A percentile compares a stretch with the other conserved stretches of the same genome.
These are phyloP conservation scores for Friedmanniomyces endolithicus DNA, from an alignment of 495 filamentous ascomycete genomes.

Conservation along the genomic window DNA sequence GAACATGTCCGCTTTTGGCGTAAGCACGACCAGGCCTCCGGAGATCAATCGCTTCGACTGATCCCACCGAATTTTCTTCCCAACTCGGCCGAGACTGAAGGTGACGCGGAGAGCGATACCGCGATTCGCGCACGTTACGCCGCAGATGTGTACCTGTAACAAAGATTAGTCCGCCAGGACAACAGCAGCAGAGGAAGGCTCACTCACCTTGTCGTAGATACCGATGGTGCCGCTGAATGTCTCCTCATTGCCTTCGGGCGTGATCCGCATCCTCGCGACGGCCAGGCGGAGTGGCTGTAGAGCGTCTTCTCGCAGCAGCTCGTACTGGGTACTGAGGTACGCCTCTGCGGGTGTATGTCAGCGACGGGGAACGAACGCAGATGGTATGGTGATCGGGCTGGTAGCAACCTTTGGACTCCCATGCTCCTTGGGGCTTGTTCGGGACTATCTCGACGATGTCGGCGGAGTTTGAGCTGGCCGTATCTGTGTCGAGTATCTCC, in stretches of 20 bases:
- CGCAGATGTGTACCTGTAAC: conserved; percentile 51
- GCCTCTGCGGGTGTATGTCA: conserved; percentile 17
- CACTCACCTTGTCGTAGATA: conserved; percentile 61
- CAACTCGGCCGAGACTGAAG: conserved; percentile 56
- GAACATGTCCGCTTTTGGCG: conserved; percentile 52
- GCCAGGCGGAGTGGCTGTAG: conserved; percentile 30
- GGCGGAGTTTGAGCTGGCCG: conserved; percentile 2
- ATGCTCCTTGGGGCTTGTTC: conserved; percentile 32
- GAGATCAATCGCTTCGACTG: conserved; percentile 60
- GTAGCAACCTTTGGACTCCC: conserved; percentile 24
- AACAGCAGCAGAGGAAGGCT: neutral
- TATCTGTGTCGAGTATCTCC: conserved; percentile 24
- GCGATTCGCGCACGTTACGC: conserved; percentile 46
- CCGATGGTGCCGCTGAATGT: conserved; percentile 39
- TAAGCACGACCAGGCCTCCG: conserved; percentile 60
- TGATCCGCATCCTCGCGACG: conserved; percentile 22
- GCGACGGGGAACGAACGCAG: neutral
- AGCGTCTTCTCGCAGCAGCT: conserved; percentile 36
- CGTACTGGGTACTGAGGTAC: conserved; percentile 29
- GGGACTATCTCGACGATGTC: conserved; percentile 11
- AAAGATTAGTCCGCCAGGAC: neutral
- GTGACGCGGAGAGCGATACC: conserved; percentile 56
- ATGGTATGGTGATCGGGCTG: neutral
- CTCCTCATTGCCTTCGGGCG: conserved; percentile 22
- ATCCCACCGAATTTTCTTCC: conserved; percentile 62